A percentile compares a stretch with the other conserved stretches of the same genome.
These are phyloP conservation scores for Fusarium robinianum DNA, from an alignment of 2,329 filamentous ascomycete genomes.

Conservation along the genomic window DNA sequence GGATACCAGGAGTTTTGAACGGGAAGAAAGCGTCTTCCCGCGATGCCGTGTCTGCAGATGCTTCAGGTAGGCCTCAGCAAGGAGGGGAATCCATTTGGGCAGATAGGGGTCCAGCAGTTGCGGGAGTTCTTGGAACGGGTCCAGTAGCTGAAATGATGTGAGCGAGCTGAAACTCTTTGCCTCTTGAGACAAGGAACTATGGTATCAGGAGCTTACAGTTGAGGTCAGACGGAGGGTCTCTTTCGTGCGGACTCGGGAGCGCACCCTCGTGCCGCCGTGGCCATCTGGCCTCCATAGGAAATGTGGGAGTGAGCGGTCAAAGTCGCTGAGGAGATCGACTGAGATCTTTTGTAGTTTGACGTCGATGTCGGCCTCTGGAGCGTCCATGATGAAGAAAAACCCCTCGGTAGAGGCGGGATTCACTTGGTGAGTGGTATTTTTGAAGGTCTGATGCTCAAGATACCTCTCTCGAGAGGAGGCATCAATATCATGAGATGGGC, in stretches of 20 bases:
- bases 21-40: conserved; percentile 43
- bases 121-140: conserved; percentile 93
- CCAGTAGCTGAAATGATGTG: conserved; percentile 57
- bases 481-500: too few species aligned
- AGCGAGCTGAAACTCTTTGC: conserved; percentile 6
- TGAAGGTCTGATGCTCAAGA: not conserved
- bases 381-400: conserved; percentile 55
- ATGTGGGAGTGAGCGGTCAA: conserved; percentile 56
- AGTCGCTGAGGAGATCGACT: conserved; percentile 61
- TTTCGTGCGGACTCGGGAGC: conserved; percentile 54
- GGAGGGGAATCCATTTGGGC: conserved; percentile 70
- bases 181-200: conserved; percentile 6
- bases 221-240: conserved; percentile 55
- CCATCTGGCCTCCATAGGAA: conserved; percentile 59
- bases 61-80: conserved; percentile 77
- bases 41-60: conserved; percentile 57
- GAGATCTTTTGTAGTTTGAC: conserved; percentile 66
- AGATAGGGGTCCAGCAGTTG: conserved; percentile 89
- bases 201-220: conserved; percentile 43
- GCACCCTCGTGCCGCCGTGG: conserved; percentile 48
- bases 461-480: too few species aligned
- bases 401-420: conserved; percentile 1
- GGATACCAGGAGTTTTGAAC: conserved; percentile 52
- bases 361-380: conserved; percentile 62
- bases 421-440: conserved; percentile 2